Evolutionary conservation across 2,329 filamentous ascomycete species (phyloP), one percentile per base, ranked within the genome.

Genomic region (Aspergillus fructus): DNA sequence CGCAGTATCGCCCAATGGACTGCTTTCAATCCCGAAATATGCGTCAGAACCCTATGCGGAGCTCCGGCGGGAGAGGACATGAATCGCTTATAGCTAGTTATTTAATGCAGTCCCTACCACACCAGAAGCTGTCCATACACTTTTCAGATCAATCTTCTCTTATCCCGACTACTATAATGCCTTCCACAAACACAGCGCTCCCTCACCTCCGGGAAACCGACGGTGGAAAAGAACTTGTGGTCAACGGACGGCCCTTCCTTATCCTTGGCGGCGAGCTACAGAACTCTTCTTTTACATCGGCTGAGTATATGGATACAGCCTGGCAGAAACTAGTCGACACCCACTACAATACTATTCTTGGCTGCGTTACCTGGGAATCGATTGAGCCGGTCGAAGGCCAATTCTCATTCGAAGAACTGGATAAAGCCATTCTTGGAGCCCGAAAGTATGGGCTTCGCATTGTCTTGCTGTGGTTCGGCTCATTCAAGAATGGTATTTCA

Each of bases 401-500:
- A 1, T 81, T 80, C 56, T 69, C 76, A 52, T 80, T 80, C 49
- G 51, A 61, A 2, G 72, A 78, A 51, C 63, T 81, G 8, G 77
- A 80, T 41, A 37, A 33, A 19, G 45, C 45, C 24, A 49, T 49
- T 5, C 24, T 24, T 19, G 46, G 19, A 12, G 53, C 45, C 15
- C 53, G 53, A 33, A 34, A 37, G n/a, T 68, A 78, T 60, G 71
- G 62, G 3, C 59, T 80, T 24, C 71, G 72, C 37, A 63, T 30
- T 4, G 27, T 81, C 12, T 67, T 80, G 0, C 63, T 80, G 9
- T 81, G 78, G 78, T 80, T 81, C 62, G 78, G 78, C 27, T 74
- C 73, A 15, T 81, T 77, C 67, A 80, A 81, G 62, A 81, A 80
- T 64, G 78, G 66, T 77, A 64, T 69, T 15, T 64, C 74, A 0